Conservation (phyloP, 371 early-diverging fungal genomes). For the Coemansia sp. region DNA sequence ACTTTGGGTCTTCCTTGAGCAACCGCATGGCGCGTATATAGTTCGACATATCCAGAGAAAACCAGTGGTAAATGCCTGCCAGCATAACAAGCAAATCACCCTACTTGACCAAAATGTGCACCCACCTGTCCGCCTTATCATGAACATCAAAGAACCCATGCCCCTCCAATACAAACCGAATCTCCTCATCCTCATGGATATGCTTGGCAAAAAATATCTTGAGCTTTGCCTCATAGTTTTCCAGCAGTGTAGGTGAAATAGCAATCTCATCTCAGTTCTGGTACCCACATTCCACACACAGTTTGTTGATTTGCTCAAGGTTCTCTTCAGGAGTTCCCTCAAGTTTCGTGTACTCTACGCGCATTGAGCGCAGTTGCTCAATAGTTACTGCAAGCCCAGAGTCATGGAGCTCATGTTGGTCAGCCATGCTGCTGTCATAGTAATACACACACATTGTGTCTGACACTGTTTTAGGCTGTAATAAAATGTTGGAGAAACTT, state of each 20-base stretch:
- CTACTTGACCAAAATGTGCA: conserved; percentile 74
- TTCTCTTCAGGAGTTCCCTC: conserved; percentile 57
- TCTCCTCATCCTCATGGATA: conserved; percentile 96
- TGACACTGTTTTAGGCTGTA: too few species aligned
- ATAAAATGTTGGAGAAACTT: too few species aligned
- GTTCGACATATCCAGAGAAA: conserved; percentile 82
- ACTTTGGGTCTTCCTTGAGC: conserved; percentile 92
- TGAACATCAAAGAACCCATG: conserved; percentile 89
- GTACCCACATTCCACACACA: conserved; percentile 77
- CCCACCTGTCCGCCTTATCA: conserved; percentile 80
- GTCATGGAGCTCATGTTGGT: conserved; percentile 74
- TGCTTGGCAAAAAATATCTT: conserved; percentile 94
- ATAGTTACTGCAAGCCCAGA: conserved; percentile 58
- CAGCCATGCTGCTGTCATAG: conserved; percentile 59
- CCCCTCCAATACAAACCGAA: conserved; percentile 88
- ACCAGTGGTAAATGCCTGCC: conserved; percentile 95
- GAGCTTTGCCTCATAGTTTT: conserved; percentile 85
- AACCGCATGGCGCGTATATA: conserved; percentile 89
- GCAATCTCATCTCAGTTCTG: conserved; percentile 85
- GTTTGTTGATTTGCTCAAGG: conserved; percentile 61
- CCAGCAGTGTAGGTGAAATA: conserved; percentile 75
- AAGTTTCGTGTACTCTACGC: conserved; percentile 75
- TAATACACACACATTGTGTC: conserved; percentile 67
- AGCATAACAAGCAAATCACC: conserved; percentile 92
- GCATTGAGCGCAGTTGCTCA: conserved; percentile 64